phyloP scores from a whole-genome alignment of 2,329 filamentous ascomycete species.

The Hypocreales sp. region DNA sequence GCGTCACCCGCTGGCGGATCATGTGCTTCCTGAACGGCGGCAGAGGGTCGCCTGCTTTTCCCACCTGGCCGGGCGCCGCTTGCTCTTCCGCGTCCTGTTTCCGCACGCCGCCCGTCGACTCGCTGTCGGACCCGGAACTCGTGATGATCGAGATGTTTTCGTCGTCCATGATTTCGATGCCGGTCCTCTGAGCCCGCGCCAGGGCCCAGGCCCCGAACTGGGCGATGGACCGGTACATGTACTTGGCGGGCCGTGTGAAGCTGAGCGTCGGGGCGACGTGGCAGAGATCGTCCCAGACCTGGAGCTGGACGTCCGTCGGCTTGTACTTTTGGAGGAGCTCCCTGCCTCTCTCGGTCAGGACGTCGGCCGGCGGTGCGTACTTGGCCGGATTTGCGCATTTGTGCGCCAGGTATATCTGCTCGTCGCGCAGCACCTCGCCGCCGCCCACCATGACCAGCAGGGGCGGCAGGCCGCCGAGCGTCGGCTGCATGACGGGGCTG shows the following conservation, averaged over 20 bases:
- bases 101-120: constrained; percentile 9
- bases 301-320: constrained; percentile 82
- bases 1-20: constrained; percentile 77
- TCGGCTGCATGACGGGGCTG: constrained; percentile 76
- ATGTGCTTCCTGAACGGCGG: constrained; percentile 72
- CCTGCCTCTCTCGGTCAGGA: constrained; percentile 47
- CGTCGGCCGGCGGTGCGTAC: constrained; percentile 53
- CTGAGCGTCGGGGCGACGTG: constrained; percentile 88
- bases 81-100: constrained; percentile 8
- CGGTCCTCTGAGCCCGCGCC: constrained; percentile 62
- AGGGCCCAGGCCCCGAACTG: constrained; percentile 91
- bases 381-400: constrained; percentile 74
- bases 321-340: constrained; percentile 49
- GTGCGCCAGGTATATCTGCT: constrained; percentile 90
- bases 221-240: constrained; percentile 84
- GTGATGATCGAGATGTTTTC: constrained; percentile 65
- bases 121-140: constrained; percentile 27
- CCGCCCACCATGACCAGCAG: constrained; percentile 77
- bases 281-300: constrained; percentile 92
- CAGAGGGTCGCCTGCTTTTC: constrained; percentile 73
- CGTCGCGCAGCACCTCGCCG: constrained; percentile 78
- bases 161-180: constrained; percentile 70
- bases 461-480: constrained; percentile 78
- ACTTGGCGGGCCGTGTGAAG: constrained; percentile 89
- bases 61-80: constrained; percentile 33